Percentiles rank a stretch among this genome's conserved stretches.
Evolutionary conservation across 208 protist genomes (phyloP).

Genomic region (Phytomonas francai): DNA sequence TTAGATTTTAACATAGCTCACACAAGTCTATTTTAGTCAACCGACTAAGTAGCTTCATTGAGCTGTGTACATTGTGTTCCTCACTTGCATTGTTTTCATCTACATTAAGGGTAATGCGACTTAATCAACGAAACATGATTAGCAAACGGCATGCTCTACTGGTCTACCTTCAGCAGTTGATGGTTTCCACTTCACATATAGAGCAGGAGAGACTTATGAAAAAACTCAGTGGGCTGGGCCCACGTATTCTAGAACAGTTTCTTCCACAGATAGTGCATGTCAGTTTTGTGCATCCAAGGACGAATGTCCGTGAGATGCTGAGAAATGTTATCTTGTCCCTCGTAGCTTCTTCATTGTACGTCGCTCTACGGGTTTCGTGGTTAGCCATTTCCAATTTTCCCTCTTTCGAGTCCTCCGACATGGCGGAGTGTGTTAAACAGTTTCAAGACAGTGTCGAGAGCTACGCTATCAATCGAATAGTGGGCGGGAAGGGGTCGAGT

Average conservation of each 20-base stretch:
- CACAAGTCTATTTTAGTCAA: conserved; percentile 1
- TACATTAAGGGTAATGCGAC: neutral
- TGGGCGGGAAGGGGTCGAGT: neutral
- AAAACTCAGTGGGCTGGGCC: conserved; percentile 47
- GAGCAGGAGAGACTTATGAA: conserved; percentile 42
- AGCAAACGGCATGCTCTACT: conserved; percentile 45
- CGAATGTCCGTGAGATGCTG: conserved; percentile 46
- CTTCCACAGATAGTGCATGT: conserved; percentile 80
- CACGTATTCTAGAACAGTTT: conserved; percentile 53
- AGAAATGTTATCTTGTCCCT: conserved; percentile 70
- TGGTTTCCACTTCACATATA: conserved; percentile 15
- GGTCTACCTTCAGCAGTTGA: conserved; percentile 36
- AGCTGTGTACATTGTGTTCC: neutral
- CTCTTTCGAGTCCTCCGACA: conserved; percentile 25
- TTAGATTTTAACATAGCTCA: neutral
- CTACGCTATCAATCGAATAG: conserved; percentile 75
- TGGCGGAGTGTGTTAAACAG: conserved; percentile 54
- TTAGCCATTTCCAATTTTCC: conserved; percentile 34
- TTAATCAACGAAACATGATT: conserved; percentile 9
- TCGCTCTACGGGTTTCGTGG: conserved; percentile 74
- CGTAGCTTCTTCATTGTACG: conserved; percentile 49
- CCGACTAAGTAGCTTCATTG: neutral
- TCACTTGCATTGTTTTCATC: neutral
- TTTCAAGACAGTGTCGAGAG: conserved; percentile 84
- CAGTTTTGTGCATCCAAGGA: conserved; percentile 55